These are phyloP conservation scores for Diaporthe australafricana DNA, from an alignment of 2,329 filamentous ascomycete genomes.

Conservation along the genomic window DNA sequence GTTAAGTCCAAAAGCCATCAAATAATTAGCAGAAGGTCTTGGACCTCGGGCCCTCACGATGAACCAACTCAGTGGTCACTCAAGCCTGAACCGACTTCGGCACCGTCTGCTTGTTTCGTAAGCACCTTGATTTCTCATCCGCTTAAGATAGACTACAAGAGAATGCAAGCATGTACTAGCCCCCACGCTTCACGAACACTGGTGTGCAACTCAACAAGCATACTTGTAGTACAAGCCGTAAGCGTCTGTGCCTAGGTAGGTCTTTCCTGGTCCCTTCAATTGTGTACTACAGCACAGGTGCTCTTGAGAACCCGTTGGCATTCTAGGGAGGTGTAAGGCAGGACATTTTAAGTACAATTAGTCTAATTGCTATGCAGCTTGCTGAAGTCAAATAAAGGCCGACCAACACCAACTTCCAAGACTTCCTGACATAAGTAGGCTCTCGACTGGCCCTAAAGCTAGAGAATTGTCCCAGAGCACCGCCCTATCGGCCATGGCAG, in stretches of 20 bases:
- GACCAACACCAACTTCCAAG: not conserved
- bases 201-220: not conserved
- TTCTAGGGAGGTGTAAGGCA: not conserved
- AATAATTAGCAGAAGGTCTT: not conserved
- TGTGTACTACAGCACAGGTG: too few species aligned
- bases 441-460: not conserved
- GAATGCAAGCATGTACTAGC: not conserved
- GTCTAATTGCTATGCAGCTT: not conserved
- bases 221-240: not conserved
- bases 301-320: not conserved
- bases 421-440: not conserved
- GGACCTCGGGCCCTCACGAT: not conserved
- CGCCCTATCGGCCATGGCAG: not conserved
- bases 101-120: constrained; percentile 15
- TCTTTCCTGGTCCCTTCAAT: not conserved
- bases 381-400: not conserved
- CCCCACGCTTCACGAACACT: not conserved
- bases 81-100: not conserved
- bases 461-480: too few species aligned
- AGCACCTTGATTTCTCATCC: constrained; percentile 21
- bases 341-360: not conserved
- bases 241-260: not conserved
- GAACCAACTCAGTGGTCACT: not conserved
- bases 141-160: not conserved
- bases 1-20: not conserved